Evolutionary conservation across 2,329 filamentous ascomycete species (phyloP), one percentile per base, ranked within the genome.

Genomic region (Colletotrichum agaves): DNA sequence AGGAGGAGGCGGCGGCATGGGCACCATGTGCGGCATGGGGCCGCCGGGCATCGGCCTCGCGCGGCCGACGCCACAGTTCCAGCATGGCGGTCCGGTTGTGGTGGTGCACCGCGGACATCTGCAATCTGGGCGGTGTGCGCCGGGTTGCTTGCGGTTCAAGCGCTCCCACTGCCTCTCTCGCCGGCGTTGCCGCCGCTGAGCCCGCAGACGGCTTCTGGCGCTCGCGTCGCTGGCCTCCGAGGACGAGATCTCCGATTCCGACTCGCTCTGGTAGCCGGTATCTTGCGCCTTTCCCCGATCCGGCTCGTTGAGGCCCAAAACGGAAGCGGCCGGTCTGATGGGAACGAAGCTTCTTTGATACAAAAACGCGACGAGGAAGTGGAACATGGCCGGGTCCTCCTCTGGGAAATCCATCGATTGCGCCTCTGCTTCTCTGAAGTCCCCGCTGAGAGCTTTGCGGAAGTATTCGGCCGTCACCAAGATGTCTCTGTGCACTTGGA

Each of bases 311-410:
- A 68, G 70, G 79, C 79, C 71, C 33, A 85, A 73, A 2, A 77
- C 81, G 27, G 78, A 77, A 3, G 82, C 77, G 37, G 78, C 75
- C n/a, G 83, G 75, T 69, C 75, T 80, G 63, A 84, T 82, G 39
- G 83, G 83, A 3, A 79, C 75, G 69, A 81, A 85, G 61, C 75
- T 79, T 19, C 78, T 79, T 70, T 85, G 83, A 70, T 85, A 85
- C 12, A 85, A 74, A 57, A 80, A 85, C n/a, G 83, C 82, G 39
- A 87, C 75, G 46, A 86, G 73, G 69, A 85, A 84, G 64, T 84
- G 82, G 68, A 87, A 86, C 52, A 84, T 80, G 61, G 80, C 79
- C 3, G 84, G 82, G 69, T 85, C 79, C 67, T 86, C 84, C 64
- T 86, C 84, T 0, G 83, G 83, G 1, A 87, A 74, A 71, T 84